These are phyloP conservation scores for Syzygium grande DNA, from an alignment of 345 rosid genomes.

Conservation along the genomic window DNA sequence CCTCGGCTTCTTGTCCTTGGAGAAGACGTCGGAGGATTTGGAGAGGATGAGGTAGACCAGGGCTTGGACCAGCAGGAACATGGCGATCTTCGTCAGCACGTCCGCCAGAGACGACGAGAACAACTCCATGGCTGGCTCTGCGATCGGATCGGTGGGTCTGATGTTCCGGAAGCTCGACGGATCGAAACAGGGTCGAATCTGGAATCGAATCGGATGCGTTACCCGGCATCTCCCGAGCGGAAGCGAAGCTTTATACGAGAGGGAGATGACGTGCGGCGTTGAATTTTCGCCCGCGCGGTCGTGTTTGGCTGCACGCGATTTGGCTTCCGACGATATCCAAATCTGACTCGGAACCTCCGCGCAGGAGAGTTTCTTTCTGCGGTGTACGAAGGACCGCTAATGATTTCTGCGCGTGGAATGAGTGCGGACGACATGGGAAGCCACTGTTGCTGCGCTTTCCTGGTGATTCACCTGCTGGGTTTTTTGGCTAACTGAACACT, in stretches of 20 bases:
- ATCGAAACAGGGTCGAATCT: neutral
- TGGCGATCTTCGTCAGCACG: slow-evolving; percentile 17
- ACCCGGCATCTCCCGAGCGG: neutral
- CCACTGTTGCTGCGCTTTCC: neutral
- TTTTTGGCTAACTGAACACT: neutral
- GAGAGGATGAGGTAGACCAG: slow-evolving; percentile 43
- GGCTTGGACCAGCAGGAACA: slow-evolving; percentile 39
- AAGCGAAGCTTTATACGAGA: neutral
- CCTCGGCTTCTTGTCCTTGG: slow-evolving; percentile 21
- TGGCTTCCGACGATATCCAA: neutral
- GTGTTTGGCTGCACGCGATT: neutral
- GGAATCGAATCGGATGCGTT: neutral
- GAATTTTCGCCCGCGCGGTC: neutral
- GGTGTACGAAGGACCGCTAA: too few relatives aligned
- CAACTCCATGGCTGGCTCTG: neutral
- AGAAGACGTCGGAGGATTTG: slow-evolving; percentile 39
- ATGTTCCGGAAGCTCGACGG: neutral
- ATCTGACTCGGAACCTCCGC: neutral
- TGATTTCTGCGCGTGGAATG: neutral
- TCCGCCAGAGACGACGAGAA: slow-evolving; percentile 7
- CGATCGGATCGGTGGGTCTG: neutral
- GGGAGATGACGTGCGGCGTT: neutral
- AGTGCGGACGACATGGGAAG: neutral
- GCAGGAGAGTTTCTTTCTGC: neutral
- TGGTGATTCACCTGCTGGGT: neutral